Evolutionary conservation across 441 rosid genomes (phyloP), one percentile per base, ranked within the genome.

Genomic region (Syzygium syzygioides): DNA sequence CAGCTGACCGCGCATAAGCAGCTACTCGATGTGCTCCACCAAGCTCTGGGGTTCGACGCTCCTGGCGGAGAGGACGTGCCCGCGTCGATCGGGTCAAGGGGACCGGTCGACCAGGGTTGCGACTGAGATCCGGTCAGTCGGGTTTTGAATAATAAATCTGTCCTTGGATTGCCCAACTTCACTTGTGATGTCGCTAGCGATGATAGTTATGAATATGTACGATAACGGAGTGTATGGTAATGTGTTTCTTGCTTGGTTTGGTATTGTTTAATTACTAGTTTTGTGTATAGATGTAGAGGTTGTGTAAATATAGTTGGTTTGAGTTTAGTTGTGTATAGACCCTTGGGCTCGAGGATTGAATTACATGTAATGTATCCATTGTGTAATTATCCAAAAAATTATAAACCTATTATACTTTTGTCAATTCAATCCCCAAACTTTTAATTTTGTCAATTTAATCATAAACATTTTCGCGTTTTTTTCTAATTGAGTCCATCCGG

Each of bases 1-100:
- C 99, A 95, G 45, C 86, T 95, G 86, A 96, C 98, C 1, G 95
- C 94, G 5, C 95, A 87, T 79, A 48, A 89, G 66, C 37, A 59
- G 41, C 86, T 87, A 59, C 71, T 55, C 57, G 1, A 50, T 30
- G 86, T 71, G 83, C 83, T 71, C 10, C 83, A 14, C 83, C 50
- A 25, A 71, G 52, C 83, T 37, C 83, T 71, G 1, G 52, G 83
- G 83, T 71, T 71, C n/a, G 17, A 71, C 5, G 0, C 52, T 71
- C 83, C 83, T 5, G 1, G 50, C 9, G 14, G 83, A 23, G 5
- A 71, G n/a, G 83, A 6, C 28, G 10, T 25, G 10, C 52, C 83
- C 17, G 8, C 52, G 37, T 25, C 83, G 9, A 20, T n/a, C 1
- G 17, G 3, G n/a, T 37, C 52, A 12, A 71, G 50, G 17, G n/a